Evolutionary conservation across 495 filamentous ascomycete genomes (phyloP), one percentile per base, ranked within the genome.

Genomic region (Aspergillus taichungensis): DNA sequence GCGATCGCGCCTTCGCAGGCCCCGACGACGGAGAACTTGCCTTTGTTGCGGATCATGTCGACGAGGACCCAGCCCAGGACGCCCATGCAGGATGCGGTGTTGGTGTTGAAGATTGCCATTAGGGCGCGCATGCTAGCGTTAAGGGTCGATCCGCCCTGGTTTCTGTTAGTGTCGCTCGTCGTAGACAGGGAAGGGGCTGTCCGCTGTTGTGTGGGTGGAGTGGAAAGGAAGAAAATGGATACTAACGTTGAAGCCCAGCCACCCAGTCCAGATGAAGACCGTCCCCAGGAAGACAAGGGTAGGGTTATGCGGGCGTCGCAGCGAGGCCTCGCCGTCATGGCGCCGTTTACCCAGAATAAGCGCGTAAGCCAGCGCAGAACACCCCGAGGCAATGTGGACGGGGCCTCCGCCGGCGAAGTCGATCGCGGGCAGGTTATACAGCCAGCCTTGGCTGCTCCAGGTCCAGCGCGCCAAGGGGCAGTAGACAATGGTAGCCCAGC

Each of bases 1-100:
- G 78, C 75, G 51, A 84, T 82, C 11, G 75, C 76, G 24, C 80
- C 80, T 50, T 76, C 71, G 53, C 79, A 82, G 3, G 73, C 72
- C 30, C 77, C 77, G 0, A 81, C 77, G 3, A 79, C 65, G n/a
- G 71, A 72, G 60, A 80, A 82, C 37, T 69, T 71, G 0, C 72
- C 69, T 34, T 68, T 65, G 40, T 76, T 61, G 42, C 66, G 66
- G 56, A 79, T 68, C 54, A 71, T 77, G 56, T 82, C 78, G 5
- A 81, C 74, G 1, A 77, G 14, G 6, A 74, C 70, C 75, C 78
- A 81, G n/a, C 75, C 76, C 5, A 83, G 56, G 24, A 76, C 66
- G 32, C 79, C 79, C 1, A 61, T 73, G 39, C 63, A 73, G 0
- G 74, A 78, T 10, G 78, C 77, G 6, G 73, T 72, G 54, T 81